These are phyloP conservation scores for Candida quercuum DNA, from an alignment of 805 yeast species.

Conservation along the genomic window DNA sequence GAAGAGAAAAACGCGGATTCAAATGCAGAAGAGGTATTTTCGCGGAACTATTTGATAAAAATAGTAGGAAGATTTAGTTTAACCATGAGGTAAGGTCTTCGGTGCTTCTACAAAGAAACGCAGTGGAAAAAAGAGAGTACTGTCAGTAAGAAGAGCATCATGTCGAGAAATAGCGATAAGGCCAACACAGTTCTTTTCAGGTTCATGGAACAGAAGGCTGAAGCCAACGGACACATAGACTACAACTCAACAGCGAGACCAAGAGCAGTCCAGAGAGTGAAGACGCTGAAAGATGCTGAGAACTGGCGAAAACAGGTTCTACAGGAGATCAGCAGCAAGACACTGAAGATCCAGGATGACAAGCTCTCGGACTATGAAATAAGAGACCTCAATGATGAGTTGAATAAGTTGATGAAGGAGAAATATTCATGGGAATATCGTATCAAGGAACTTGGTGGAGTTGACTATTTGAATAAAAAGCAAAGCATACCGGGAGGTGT, in stretches of 20 bases:
- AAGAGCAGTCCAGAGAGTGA: constrained; percentile 46
- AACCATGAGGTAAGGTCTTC: too few relatives aligned
- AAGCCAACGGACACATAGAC: constrained; percentile 53
- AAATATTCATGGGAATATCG: constrained; percentile 75
- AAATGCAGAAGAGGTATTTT: too few relatives aligned
- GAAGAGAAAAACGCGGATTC: too few relatives aligned
- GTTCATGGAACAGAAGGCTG: constrained; percentile 57
- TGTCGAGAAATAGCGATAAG: constrained; percentile 77
- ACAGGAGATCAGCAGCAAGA: constrained; percentile 55
- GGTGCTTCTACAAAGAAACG: not conserved
- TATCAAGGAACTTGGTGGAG: constrained; percentile 67
- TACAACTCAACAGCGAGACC: constrained; percentile 58
- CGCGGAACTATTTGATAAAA: not conserved
- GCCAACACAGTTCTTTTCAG: constrained; percentile 67
- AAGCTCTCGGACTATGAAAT: constrained; percentile 54
- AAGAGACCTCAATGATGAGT: constrained; percentile 67
- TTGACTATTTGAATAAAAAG: constrained; percentile 42
- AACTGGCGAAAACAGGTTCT: constrained; percentile 60
- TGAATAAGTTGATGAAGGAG: constrained; percentile 64
- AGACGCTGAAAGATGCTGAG: constrained; percentile 58
- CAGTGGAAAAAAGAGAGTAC: too few relatives aligned
- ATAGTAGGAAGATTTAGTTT: too few relatives aligned
- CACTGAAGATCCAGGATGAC: constrained; percentile 61
- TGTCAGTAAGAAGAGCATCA: constrained; percentile 19
- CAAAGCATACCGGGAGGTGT: constrained; percentile 12